Base-by-base conservation (phyloP, 2,329 filamentous ascomycete species). In the Fusarium sp. region DNA sequence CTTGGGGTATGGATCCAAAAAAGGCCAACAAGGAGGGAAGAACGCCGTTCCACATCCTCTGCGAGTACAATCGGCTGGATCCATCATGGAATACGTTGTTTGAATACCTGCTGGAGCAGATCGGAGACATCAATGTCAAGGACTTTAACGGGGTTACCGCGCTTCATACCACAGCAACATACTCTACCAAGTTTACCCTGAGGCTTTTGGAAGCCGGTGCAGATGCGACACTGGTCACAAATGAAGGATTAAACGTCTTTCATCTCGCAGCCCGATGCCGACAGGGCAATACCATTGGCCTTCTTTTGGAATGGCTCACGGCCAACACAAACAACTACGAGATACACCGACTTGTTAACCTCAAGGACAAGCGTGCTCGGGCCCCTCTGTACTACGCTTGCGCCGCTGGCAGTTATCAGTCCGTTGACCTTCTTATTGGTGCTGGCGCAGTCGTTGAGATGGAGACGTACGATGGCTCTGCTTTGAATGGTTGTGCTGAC, bases 231-330 rank as follows among this genome's bases (percentile, higher is more conserved):
- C 64, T 71, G 3, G 27, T 52, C 1, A 83, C 81, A 0, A 15
- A 76, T 7, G 77, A 82, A 10, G 80, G 80, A 0, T 70, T 80
- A 46, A 84, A 78, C 7, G 73, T 80, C 8, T 75, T 86, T 6
- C 83, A 85, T 49, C 56, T 85, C 20, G 81, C 83, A 3, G 76
- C 80, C 7, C 76, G 78, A 15, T 64, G 71, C 7, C 69, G 80
- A 27, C 67, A 80, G 40, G 71, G 68, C 44, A 83, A 84, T 26
- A 74, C 77, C 4, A 67, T 84, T 1, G 80, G 79, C 0, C 17
- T 81, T 6, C 37, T 81, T 2, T 30, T 80, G 3, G 65, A 62
- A 6, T 66, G 45, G 30, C 30, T 75, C 6, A 41, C 13, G 10
- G 45, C 2, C 14, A 64, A 20, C 4, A 23, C 0, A 1, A 33